Evolutionary conservation across 371 early-diverging fungal species (phyloP), one percentile per base, ranked within the genome.

Genomic region (Apophysomyces ossiformis): DNA sequence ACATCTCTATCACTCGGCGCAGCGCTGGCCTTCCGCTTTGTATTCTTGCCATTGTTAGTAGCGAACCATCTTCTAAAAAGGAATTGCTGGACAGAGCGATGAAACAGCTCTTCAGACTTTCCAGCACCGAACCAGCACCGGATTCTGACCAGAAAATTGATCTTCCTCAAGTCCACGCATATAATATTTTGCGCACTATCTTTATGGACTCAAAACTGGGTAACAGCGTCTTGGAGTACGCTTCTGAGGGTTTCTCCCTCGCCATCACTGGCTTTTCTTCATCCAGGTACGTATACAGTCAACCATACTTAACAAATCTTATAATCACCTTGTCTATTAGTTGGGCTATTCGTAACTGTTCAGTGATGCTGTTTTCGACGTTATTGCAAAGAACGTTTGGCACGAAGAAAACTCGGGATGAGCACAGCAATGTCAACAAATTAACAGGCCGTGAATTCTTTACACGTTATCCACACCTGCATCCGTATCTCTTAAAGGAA

Each of bases 311-410:
- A 44, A 32, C 35, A 16, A 11, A 21, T 21, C 3, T 38, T 37
- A 39, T 61, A 36, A 21, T 54, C 4, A 50, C 59, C 43, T n/a
- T 21, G 41, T 64, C 44, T 12, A 12, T 26, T 69, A 88, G 89
- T 54, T 96, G 96, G 92, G 95, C 96, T 15, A 89, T 98, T 46
- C 90, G 97, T 45, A 98, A 98, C 74, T 92, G 94, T 58, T 90
- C 94, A n/a, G 92, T 95, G 11, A 93, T 98, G 92, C 70, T 98
- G 62, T 97, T 93, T 73, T 90, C 96, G 6, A 86, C 95, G 0
- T 70, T 96, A 54, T 69, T 96, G 8, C 90, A 89, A 18, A 85
- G 96, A 64, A 88, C 91, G 7, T 90, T 96, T 73, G 98, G 98
- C 4, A 88, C 87, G 41, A 95, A 92, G 70, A 85, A 87, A 61